Base-by-base conservation (phyloP, 2,329 filamentous ascomycete genomes). In the Hyphodiscus sp. region DNA sequence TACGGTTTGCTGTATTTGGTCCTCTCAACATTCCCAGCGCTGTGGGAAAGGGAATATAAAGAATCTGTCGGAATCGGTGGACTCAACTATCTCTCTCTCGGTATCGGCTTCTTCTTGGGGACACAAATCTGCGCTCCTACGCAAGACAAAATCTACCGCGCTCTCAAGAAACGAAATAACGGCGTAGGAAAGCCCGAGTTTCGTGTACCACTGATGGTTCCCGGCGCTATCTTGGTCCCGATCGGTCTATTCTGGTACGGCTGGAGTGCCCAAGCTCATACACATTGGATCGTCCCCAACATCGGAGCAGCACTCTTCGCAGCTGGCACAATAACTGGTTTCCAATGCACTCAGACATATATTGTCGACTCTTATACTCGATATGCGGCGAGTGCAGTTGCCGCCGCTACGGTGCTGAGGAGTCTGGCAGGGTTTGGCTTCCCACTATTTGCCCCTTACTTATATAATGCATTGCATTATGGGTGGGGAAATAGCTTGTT, bases 141-240 rank as follows among this genome's bases (percentile, higher is more conserved):
- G 30, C 66, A 69, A 54, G 68, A 70, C 55, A 46, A 45, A 13
- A 61, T 67, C 47, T 67, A 65, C 50, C 56, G 55, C 16, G 48
- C 51, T 15, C 52, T 66, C 18, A 65, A 66, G 49, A 53, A 51
- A 19, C 56, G 60, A 20, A 66, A 63, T 20, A 59, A 61, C 70
- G 61, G 61, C 19, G 57, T 66, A 2, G 63, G 60, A 15, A 60
- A 59, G 53, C 83, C 85, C 0, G 85, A 88, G 59, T 84, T 80
- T 61, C 78, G 84, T n/a, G 73, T 85, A 0, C 83, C 82, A 0
- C 69, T 85, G 1, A 79, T 83, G 69, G 62, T 80, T 15, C 70
- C 79, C 0, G 78, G 77, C 0, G 75, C 76, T 0, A 41, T 85
- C 0, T 57, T 84, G 1, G 59, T 85, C 0, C 83, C 83, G 0